Base-by-base conservation (phyloP, 2,329 filamentous ascomycete species). In the Rhytidhysteron rufulum region DNA sequence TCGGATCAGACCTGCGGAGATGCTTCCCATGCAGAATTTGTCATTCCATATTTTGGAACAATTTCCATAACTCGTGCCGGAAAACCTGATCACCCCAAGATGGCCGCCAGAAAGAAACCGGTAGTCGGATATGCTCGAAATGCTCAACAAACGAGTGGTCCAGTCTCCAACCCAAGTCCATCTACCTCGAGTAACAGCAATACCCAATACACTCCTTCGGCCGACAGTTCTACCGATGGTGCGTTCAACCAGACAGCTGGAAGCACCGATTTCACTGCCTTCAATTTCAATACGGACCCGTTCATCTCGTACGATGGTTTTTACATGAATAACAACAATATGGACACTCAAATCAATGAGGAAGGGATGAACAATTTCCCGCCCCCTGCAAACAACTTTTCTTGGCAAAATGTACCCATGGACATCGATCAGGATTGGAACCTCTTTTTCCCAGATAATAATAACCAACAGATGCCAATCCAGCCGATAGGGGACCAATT, bases 21-120 rank as follows among this genome's bases (percentile, higher is more conserved):
- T 4, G 42, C 48, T 2, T 54, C 50, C 34, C 22, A 33, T 7
- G 40, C 53, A 17, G 52, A 60, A 13, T 58, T 68, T 19, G 59
- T 66, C 2, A 68, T 69, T 24, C 66, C 66, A 0, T 69, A 67
- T 49, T 69, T 69, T 31, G 66, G 66, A 22, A 67, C 65, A n/a
- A 63, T 69, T 10, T 58, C 60, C 1, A 58, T 69, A 33, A 52
- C 54, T 17, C 45, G 54, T 16, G 64, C 63, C 13, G 57, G 57
- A 7, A 44, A 40, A 17, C 41, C 41, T 22, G 20, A 8, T 17
- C 15, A 6, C 22, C 39, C 13, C 41, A 30, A 13, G 18, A n/a
- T n/a, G n/a, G n/a, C n/a, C n/a, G n/a, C n/a, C n/a, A 7, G 24
- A 27, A 8, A 8, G 8, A 27, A 27, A 27, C n/a, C n/a, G n/a